Evolutionary conservation across 108 stramenopile species (phyloP).

Genomic region (Cyclotella kingstonii): DNA sequence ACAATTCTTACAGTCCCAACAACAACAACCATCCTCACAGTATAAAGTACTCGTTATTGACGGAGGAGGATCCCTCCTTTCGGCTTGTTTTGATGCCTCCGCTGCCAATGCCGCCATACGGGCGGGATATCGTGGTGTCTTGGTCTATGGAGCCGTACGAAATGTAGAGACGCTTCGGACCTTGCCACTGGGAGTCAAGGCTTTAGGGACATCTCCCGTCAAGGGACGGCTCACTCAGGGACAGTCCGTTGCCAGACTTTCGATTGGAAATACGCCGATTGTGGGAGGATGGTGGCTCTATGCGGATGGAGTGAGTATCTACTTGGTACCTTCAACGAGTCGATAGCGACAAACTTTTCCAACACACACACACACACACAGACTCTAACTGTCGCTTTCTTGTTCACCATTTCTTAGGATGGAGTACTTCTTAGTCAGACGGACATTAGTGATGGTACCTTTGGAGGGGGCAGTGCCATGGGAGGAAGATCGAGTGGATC

Average conservation of each 20-base stretch:
- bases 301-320: constrained; percentile 20
- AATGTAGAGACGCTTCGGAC: constrained; percentile 50
- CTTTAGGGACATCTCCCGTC: constrained; percentile 59
- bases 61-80: constrained; percentile 37
- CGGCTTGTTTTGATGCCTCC: no score
- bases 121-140: constrained; percentile 64
- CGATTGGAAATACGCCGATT: constrained; percentile 14
- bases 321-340: neutral
- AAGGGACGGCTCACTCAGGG: constrained; percentile 29
- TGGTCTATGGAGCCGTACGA: constrained; percentile 72
- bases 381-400: constrained; percentile 8
- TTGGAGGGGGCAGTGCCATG: constrained; percentile 23
- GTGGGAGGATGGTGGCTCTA: constrained; percentile 36
- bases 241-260: constrained; percentile 19
- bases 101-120: no score
- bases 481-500: no score
- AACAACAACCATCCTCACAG: constrained; percentile 30
- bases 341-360: neutral
- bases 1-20: constrained; percentile 39
- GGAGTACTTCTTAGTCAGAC: constrained; percentile 33
- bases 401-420: constrained; percentile 34
- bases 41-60: constrained; percentile 47
- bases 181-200: constrained; percentile 62
- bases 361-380: neutral
- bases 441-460: constrained; percentile 34